A percentile compares a stretch with the other conserved stretches of the same genome.
phyloP scores from a whole-genome alignment of 2,329 filamentous ascomycete genomes.

The Exophiala aquamarina region DNA sequence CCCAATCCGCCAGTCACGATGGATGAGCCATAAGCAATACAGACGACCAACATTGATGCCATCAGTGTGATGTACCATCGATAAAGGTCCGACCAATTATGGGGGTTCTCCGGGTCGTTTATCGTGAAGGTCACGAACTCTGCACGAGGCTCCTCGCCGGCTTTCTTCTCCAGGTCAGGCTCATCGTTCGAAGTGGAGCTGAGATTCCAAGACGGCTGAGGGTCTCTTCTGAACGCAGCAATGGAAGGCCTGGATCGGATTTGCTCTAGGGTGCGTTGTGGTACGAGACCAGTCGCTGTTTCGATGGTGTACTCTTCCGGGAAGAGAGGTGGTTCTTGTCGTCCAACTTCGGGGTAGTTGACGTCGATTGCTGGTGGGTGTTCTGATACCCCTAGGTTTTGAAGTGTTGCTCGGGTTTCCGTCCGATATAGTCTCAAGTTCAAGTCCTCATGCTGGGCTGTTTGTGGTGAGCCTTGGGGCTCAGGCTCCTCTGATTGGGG shows the following conservation, averaged over 20 bases:
- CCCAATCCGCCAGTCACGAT: constrained; percentile 59
- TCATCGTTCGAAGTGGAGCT: constrained; percentile 9
- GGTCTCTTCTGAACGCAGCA: no score
- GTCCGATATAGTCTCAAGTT: constrained; percentile 12
- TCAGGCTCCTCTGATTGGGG: no score
- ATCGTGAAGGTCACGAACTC: constrained; percentile 69
- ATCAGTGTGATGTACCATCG: constrained; percentile 68
- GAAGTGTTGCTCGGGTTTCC: constrained; percentile 27
- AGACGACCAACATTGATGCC: constrained; percentile 66
- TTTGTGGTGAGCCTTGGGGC: no score
- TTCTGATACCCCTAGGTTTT: constrained; percentile 28
- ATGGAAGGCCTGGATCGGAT: constrained; percentile 27
- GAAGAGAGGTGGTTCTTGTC: constrained; percentile 23
- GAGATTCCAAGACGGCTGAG: no score
- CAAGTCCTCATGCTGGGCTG: constrained; percentile 5
- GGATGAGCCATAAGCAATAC: constrained; percentile 56
- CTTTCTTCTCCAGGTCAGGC: constrained; percentile 32
- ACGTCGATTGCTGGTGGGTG: constrained; percentile 27
- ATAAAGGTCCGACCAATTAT: constrained; percentile 55
- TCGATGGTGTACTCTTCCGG: constrained; percentile 63
- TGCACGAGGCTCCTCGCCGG: constrained; percentile 44
- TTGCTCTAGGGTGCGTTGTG: constrained; percentile 52
- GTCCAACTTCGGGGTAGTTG: constrained; percentile 34
- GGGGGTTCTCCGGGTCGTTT: constrained; percentile 66
- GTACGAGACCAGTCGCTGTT: constrained; percentile 60